phyloP scores from a whole-genome alignment of 2,329 filamentous ascomycete species.

The Colletotrichum sp. region DNA sequence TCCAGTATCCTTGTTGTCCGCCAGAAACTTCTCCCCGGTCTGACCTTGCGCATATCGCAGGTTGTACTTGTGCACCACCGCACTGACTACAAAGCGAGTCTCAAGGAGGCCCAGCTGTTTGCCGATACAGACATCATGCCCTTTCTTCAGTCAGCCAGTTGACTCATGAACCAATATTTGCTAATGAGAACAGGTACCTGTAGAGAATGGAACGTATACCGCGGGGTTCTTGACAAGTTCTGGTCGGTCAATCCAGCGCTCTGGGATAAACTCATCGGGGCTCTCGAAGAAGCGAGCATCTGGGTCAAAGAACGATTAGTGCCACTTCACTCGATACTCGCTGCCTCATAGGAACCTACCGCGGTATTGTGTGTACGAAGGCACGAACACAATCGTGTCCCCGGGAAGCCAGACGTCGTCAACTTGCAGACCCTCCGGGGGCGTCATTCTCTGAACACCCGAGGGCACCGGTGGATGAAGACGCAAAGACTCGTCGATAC shows the following conservation, averaged over 20 bases:
- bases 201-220: conserved; percentile 35
- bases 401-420: conserved; percentile 36
- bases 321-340: accelerated
- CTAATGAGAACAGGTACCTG: conserved; percentile 17
- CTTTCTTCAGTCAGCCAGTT: not conserved
- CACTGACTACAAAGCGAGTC: conserved; percentile 22
- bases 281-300: conserved; percentile 24
- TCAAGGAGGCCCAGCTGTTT: conserved; percentile 40
- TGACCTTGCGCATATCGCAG: conserved; percentile 7
- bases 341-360: not conserved
- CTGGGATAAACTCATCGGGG: conserved; percentile 38
- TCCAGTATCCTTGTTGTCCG: conserved; percentile 6
- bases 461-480: conserved; percentile 39
- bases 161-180: accelerated
- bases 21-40: not conserved
- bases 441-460: conserved; percentile 37
- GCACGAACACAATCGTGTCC: conserved; percentile 35
- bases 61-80: conserved; percentile 7
- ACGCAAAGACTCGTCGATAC: conserved; percentile 44
- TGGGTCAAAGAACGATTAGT: conserved; percentile 2
- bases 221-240: conserved; percentile 33
- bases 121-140: conserved; percentile 38
- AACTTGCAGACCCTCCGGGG: conserved; percentile 37
- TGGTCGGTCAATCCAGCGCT: conserved; percentile 36
- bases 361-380: conserved; percentile 28